Evolutionary conservation across 768 basidiomycete genomes (phyloP).

Genomic region (Myochromella boudieri): DNA sequence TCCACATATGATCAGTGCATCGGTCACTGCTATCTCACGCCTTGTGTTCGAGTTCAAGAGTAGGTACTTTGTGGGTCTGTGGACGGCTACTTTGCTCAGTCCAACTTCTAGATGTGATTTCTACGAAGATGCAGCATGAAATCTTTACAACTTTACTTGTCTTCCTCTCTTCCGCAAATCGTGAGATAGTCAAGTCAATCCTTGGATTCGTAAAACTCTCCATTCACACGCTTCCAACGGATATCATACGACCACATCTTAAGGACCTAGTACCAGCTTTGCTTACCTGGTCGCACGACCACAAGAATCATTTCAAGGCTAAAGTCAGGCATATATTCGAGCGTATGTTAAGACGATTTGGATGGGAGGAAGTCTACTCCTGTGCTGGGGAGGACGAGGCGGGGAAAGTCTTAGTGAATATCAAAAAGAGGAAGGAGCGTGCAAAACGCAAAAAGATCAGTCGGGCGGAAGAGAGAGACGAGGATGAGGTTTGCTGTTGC

Average conservation of each 20-base stretch:
- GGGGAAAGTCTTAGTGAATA: slow-evolving; percentile 87
- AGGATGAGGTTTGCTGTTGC: slow-evolving; percentile 39
- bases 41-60: slow-evolving; percentile 96
- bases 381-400: slow-evolving; percentile 77
- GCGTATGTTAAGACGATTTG: slow-evolving; percentile 89
- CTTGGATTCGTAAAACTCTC: slow-evolving; percentile 94
- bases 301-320: slow-evolving; percentile 97
- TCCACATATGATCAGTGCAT: slow-evolving; percentile 98
- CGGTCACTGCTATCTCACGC: slow-evolving; percentile 90
- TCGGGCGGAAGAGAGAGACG: slow-evolving; percentile 58
- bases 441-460: slow-evolving; percentile 85
- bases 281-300: slow-evolving; percentile 92
- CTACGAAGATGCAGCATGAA: slow-evolving; percentile 73
- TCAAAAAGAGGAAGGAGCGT: slow-evolving; percentile 92
- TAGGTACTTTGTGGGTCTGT: not conserved
- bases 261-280: slow-evolving; percentile 79
- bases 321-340: slow-evolving; percentile 98
- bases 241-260: slow-evolving; percentile 77
- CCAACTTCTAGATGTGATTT: slow-evolving; percentile 56
- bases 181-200: slow-evolving; percentile 96
- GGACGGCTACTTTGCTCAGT: not conserved
- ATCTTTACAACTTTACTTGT: slow-evolving; percentile 85
- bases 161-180: slow-evolving; percentile 90
- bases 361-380: slow-evolving; percentile 79
- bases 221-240: slow-evolving; percentile 77